A percentile compares a stretch with the other conserved stretches of the same genome.
phyloP scores from a whole-genome alignment of 208 protist species.

The Trypanosoma conorhini region DNA sequence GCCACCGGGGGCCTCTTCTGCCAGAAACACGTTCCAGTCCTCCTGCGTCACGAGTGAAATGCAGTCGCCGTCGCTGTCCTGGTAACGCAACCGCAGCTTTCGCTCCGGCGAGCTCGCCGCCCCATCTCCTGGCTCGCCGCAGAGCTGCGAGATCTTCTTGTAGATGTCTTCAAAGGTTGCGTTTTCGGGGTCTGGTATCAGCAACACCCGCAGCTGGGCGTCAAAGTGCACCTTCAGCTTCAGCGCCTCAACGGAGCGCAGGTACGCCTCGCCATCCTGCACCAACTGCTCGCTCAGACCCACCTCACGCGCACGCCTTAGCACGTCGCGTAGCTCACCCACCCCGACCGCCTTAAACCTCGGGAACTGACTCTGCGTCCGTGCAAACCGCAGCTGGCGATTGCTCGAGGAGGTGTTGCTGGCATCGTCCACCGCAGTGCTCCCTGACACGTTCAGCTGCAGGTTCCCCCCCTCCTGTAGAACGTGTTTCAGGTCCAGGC shows the following conservation, averaged over 20 bases:
- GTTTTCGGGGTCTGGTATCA: slow-evolving; percentile 38
- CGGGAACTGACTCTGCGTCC: slow-evolving; percentile 1
- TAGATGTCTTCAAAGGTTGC: slow-evolving; percentile 55
- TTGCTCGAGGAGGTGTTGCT: slow-evolving; percentile 15
- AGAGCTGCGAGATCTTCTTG: slow-evolving; percentile 54
- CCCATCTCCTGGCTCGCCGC: slow-evolving; percentile 36
- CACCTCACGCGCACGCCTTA: slow-evolving; percentile 45
- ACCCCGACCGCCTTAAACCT: not conserved
- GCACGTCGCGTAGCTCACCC: slow-evolving; percentile 31
- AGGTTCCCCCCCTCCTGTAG: slow-evolving; percentile 20
- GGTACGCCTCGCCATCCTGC: slow-evolving; percentile 41
- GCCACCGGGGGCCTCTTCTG: slow-evolving; percentile 38
- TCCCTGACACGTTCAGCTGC: not conserved
- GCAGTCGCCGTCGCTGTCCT: slow-evolving; percentile 81
- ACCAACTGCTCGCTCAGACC: slow-evolving; percentile 45
- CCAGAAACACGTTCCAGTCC: slow-evolving; percentile 71
- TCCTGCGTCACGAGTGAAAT: slow-evolving; percentile 72
- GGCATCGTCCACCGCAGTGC: slow-evolving; percentile 9
- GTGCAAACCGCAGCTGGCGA: slow-evolving; percentile 1
- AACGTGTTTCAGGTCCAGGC: slow-evolving; percentile 38
- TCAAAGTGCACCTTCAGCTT: slow-evolving; percentile 82
- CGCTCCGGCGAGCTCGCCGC: slow-evolving; percentile 21
- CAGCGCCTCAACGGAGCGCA: slow-evolving; percentile 39
- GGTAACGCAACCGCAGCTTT: slow-evolving; percentile 74
- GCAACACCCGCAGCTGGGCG: slow-evolving; percentile 62